Evolutionary conservation across 768 basidiomycete genomes (phyloP), one percentile per base, ranked within the genome.

Genomic region (Amanita phalloides): DNA sequence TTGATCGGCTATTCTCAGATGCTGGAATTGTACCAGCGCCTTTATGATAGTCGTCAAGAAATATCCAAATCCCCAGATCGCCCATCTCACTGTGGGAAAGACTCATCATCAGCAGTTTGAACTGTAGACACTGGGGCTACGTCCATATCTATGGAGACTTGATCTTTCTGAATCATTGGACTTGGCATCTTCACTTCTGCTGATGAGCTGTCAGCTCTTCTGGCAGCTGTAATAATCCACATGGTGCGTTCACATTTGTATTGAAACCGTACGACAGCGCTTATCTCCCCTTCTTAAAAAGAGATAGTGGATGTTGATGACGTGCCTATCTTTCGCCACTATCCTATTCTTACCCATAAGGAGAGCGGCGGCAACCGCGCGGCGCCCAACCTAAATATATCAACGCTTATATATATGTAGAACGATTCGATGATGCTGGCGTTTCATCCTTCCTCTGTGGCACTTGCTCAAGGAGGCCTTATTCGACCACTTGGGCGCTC

Each of bases 271-370:
- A 46, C 45, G 21, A 46, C 17, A 35, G 37, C 36, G 37, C 48
- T 39, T 41, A 49, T 48, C 48, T 8, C 36, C 9, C 36, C 14
- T 32, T 14, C 25, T 7, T 17, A 10, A 45, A 17, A 28, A 23
- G 42, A 30, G 33, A 25, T 32, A 28, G 33, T n/a, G 38, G 35
- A 13, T 17, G 32, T 39, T 23, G 35, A 44, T 44, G 25, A 45
- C 43, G 44, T 45, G 48, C 36, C 48, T 48, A 38, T 39, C 37
- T 48, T 20, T 36, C 33, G 30, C 48, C 48, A 49, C 48, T 28
- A 28, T 25, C 8, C 35, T 9, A 37, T 49, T 21, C 23, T 17
- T 17, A n/a, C 32, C 33, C 32, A 48, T 30, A 25, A 35, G 17
- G 32, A 21, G 20, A 48, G 8, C n/a, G 30, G 1, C 9, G 9